Conservation (phyloP, 192 early-diverging fungal species). For the Entophlyctis luteolus region DNA sequence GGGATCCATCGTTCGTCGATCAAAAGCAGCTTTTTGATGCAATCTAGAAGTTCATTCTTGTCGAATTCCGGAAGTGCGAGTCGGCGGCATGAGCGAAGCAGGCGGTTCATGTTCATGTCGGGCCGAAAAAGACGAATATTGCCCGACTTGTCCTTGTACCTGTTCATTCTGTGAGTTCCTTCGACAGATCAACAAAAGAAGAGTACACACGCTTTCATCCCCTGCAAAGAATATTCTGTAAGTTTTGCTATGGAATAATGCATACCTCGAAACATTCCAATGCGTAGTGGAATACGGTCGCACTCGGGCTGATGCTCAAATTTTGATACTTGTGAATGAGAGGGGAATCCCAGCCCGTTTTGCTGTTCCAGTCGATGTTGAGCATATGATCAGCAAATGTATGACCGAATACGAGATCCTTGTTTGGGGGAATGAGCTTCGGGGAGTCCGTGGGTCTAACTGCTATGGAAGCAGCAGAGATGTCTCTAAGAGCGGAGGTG, state of each 20-base stretch:
- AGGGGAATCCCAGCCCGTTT: slow-evolving; percentile 75
- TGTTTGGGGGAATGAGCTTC: slow-evolving; percentile 41
- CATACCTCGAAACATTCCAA: slow-evolving; percentile 82
- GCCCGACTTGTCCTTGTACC: slow-evolving; percentile 81
- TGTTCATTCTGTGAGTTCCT: slow-evolving; percentile 14
- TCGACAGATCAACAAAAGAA: background rate
- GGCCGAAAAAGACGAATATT: slow-evolving; percentile 92
- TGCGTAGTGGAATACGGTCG: slow-evolving; percentile 91
- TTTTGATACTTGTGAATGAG: slow-evolving; percentile 82
- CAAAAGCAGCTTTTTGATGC: slow-evolving; percentile 78
- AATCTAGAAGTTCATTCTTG: slow-evolving; percentile 69
- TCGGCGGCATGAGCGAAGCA: slow-evolving; percentile 72
- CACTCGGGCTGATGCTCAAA: slow-evolving; percentile 74
- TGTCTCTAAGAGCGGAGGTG: background rate
- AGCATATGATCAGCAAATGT: slow-evolving; percentile 97
- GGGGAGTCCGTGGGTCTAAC: slow-evolving; percentile 22
- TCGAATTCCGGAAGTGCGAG: slow-evolving; percentile 83
- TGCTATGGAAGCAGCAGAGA: background rate
- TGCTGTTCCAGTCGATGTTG: slow-evolving; percentile 70
- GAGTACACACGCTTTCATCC: slow-evolving; percentile 31
- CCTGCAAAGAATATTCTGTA: background rate
- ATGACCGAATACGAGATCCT: slow-evolving; percentile 79
- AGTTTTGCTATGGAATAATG: background rate
- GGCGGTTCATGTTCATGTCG: slow-evolving; percentile 93
- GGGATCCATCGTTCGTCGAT: slow-evolving; percentile 88